Evolutionary conservation across 768 basidiomycete genomes (phyloP), one percentile per base, ranked within the genome.

Genomic region (Arthromyces matolae): DNA sequence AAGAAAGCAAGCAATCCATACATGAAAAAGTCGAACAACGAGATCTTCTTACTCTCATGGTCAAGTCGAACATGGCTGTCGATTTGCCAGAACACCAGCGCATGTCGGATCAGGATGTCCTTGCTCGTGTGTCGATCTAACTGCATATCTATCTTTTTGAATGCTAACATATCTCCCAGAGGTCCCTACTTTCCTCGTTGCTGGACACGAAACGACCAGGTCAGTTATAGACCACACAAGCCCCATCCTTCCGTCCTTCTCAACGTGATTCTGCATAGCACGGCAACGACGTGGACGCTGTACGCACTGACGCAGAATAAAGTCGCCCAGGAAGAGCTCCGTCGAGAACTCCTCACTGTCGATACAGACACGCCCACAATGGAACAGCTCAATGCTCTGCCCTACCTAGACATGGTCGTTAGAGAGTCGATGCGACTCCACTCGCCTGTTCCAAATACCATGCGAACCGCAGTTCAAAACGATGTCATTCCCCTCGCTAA

Each of bases 401-500:
- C 83, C 0, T 87, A 85, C 56, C 78, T 90, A n/a, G 88, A 88
- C 52, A 69, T 69, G 16, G 75, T 85, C 12, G 70, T 84, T 2
- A 73, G 77, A 7, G 85, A 86, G 63, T 77, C 74, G 0, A 61
- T 86, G 47, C 76, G 84, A 0, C 37, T 82, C 1, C 71, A 85
- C 50, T 43, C 82, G 0, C 81, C 81, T 0, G 73, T 84, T 4
- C 64, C 73, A 0, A 52, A 49, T 9, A 73, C 72, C 0, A 47
- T 69, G 8, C 65, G 80, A 7, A 58, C 71, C 1, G 78, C 81
- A 0, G 67, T 64, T 35, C 68, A 73, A 42, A 77, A 84, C 44
- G 80, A 82, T 41, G 52, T 77, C 2, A 46, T 83, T 10, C 81
- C 81, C 0, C 60, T 83, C 10, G 64, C 60, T 13, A 64, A 60